phyloP scores from a whole-genome alignment of 169 alveolate genomes.

The Plasmodium chabaudi region DNA sequence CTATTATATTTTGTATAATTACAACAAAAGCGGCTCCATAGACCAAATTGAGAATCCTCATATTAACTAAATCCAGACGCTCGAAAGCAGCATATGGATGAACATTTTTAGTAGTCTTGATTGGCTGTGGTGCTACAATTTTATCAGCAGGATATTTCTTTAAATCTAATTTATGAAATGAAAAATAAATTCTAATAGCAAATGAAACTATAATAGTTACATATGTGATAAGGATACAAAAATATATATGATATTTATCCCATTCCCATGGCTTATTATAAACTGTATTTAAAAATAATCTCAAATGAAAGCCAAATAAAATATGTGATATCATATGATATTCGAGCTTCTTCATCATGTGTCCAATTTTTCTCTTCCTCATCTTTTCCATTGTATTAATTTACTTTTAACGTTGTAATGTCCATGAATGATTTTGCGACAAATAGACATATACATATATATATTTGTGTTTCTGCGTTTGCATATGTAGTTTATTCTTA shows the following conservation, averaged over 20 bases:
- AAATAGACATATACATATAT: background rate
- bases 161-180: slow-evolving; percentile 26
- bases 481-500: background rate
- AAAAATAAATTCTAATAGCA: background rate
- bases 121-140: slow-evolving; percentile 1
- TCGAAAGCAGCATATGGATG: slow-evolving; percentile 58
- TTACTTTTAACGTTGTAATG: background rate
- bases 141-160: slow-evolving; percentile 27
- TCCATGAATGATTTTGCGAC: too few relatives aligned
- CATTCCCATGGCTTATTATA: slow-evolving; percentile 28
- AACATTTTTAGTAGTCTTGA: slow-evolving; percentile 20
- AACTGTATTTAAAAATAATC: slow-evolving; percentile 23
- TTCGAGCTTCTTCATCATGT: slow-evolving; percentile 53
- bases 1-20: slow-evolving; percentile 3
- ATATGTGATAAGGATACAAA: slow-evolving; percentile 9
- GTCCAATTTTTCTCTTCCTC: background rate
- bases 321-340: slow-evolving; percentile 51
- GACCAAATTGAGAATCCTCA: slow-evolving; percentile 14
- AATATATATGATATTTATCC: slow-evolving; percentile 63
- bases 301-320: slow-evolving; percentile 46
- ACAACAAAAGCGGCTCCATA: slow-evolving; percentile 50
- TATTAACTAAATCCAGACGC: slow-evolving; percentile 33
- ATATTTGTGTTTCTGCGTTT: background rate
- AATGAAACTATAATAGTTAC: background rate
- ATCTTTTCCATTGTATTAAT: background rate